phyloP scores from a whole-genome alignment of 202 grass and related monocot genomes.

The Panicum hallii region DNA sequence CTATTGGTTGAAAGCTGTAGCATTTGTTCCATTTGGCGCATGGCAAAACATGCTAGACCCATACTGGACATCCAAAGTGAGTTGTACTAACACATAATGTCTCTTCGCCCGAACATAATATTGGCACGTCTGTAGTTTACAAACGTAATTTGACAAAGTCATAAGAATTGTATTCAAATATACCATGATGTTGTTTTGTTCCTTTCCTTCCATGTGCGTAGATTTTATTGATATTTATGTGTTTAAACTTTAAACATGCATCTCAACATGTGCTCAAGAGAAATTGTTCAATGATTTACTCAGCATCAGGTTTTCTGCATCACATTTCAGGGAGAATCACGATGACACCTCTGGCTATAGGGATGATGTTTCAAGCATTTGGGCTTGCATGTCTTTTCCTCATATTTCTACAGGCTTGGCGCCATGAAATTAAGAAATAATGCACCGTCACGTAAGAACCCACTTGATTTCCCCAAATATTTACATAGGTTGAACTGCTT shows the following conservation, averaged over 20 bases:
- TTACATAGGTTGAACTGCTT: neutral
- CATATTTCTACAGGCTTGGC: conserved; percentile 42
- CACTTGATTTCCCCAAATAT: neutral
- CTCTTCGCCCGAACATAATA: neutral
- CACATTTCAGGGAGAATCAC: conserved; percentile 6
- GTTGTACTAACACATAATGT: neutral
- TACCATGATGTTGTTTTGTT: neutral
- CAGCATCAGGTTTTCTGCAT: neutral
- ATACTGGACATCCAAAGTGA: neutral
- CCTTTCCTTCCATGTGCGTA: neutral
- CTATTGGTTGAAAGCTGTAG: neutral
- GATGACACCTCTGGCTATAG: neutral
- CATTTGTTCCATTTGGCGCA: too few relatives aligned
- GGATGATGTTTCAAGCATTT: conserved; percentile 39
- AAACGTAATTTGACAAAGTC: neutral
- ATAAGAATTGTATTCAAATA: neutral
- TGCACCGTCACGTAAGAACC: conserved; percentile 27
- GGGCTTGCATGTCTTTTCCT: conserved; percentile 42
- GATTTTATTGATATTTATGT: too few relatives aligned
- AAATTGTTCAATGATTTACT: neutral
- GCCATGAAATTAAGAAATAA: conserved; percentile 42
- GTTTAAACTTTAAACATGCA: too few relatives aligned
- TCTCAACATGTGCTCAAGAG: neutral
- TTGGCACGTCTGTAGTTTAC: neutral
- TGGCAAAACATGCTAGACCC: neutral